These are phyloP conservation scores for Fraxinus ornus DNA, from an alignment of 305 asterid genomes.

Conservation along the genomic window DNA sequence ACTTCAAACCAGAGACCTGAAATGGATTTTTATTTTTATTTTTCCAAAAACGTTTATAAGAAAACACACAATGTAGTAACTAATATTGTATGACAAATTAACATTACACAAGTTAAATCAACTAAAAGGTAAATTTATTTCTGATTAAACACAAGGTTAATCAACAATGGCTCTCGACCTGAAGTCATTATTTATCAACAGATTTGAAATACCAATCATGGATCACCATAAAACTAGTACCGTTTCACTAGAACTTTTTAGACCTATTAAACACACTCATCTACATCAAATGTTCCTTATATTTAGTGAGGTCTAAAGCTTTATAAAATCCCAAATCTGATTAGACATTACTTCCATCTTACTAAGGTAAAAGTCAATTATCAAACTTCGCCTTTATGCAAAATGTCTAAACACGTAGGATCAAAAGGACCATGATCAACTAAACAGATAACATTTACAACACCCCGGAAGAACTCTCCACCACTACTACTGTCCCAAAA, in stretches of 20 bases:
- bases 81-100: conserved; percentile 4
- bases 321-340: conserved; percentile 5
- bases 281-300: not conserved
- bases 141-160: not conserved
- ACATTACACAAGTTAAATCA: conserved; percentile 9
- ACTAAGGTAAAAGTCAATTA: not conserved
- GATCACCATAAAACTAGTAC: not conserved
- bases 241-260: not conserved
- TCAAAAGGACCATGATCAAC: conserved; percentile 12
- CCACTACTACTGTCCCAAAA: not conserved
- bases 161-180: not conserved
- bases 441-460: conserved; percentile 4
- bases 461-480: not conserved
- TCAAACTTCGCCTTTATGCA: conserved; percentile 5
- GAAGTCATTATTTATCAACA: conserved; percentile 12
- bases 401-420: not conserved
- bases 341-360: conserved; percentile 3
- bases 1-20: conserved; percentile 99
- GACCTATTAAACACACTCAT: not conserved
- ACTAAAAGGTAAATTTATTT: not conserved
- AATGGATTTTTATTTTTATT: conserved; percentile 22
- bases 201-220: conserved; percentile 8
- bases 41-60: not conserved
- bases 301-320: not conserved
- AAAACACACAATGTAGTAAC: not conserved